Evolutionary conservation across 2,329 filamentous ascomycete genomes (phyloP), one percentile per base, ranked within the genome.

Genomic region (Corinectria fuckeliana): DNA sequence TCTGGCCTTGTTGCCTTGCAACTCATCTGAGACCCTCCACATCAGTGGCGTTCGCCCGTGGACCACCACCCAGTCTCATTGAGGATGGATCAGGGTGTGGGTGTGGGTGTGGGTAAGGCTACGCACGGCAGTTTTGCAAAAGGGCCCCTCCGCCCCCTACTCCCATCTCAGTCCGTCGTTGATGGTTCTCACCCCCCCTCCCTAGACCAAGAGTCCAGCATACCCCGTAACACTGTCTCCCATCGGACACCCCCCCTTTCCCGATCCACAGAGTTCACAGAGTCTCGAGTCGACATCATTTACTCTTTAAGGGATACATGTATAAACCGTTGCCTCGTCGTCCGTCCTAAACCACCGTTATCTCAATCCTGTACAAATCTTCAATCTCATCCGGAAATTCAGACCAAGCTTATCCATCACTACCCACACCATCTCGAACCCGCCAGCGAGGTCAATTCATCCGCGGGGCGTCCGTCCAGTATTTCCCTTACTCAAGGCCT

Each of bases 21-120:
- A 62, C 60, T 67, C 69, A 69, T 71, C 64, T 69, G 61, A 69
- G 67, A 69, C 69, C 67, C 69, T 68, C 69, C 68, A 67, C 69
- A 70, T 70, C 69, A 70, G 69, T 68, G 69, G 69, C 69, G 69
- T 69, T 68, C 67, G 64, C 62, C 55, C 58, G 52, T 64, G 65
- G 56, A 50, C 64, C 50, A 64, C 58, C 57, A n/a, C n/a, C n/a
- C n/a, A 54, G 50, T 59, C 61, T 63, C 41, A 52, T 53, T 44
- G 44, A 20, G 41, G 44, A 63, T 63, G 54, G 60, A 49, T 44
- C n/a, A 4, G 66, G 58, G 66, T 58, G 62, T 66, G 66, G 65
- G 65, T 62, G n/a, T 16, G 32, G 32, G 32, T 36, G 32, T 36
- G 32, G 32, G 32, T 36, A 36, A 36, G 32, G 32, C 32, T 36